Percentiles rank a stretch among this genome's conserved stretches.
Conservation (phyloP, 1,284 basidiomycete species). For the Marasmius fiardii region DNA sequence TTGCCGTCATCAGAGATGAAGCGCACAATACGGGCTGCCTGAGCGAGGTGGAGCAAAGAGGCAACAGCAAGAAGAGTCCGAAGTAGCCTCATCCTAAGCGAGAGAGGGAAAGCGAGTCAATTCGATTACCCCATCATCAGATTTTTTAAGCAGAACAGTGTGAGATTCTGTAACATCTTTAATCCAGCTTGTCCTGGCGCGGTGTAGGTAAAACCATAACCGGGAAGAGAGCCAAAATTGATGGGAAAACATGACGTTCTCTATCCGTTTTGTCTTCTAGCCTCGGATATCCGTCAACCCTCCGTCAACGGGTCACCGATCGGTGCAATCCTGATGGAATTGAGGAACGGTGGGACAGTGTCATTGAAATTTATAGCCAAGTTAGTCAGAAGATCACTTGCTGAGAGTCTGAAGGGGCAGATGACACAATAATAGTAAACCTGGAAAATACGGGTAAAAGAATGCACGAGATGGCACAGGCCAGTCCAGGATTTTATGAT, state of each 20-base stretch:
- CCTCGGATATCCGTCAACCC: neutral
- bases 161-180: neutral
- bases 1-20: conserved; percentile 36
- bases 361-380: no score
- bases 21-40: conserved; percentile 37
- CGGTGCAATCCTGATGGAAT: no score
- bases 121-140: conserved; percentile 2
- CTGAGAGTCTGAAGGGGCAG: no score
- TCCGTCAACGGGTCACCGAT: no score
- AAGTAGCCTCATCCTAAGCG: conserved; percentile 10
- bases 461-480: no score
- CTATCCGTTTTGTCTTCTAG: neutral
- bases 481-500: no score
- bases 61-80: conserved; percentile 1
- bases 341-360: no score
- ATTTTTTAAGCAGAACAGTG: neutral
- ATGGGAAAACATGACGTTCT: neutral
- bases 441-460: no score
- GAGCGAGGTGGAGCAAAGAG: conserved; percentile 18
- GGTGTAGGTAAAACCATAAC: neutral
- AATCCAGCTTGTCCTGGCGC: neutral
- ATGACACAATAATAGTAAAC: no score
- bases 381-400: no score
- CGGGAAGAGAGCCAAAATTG: neutral
- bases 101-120: neutral